Evolutionary conservation across 164 flowering plant genomes (phyloP).

Genomic region (Cinnamomum micranthum): DNA sequence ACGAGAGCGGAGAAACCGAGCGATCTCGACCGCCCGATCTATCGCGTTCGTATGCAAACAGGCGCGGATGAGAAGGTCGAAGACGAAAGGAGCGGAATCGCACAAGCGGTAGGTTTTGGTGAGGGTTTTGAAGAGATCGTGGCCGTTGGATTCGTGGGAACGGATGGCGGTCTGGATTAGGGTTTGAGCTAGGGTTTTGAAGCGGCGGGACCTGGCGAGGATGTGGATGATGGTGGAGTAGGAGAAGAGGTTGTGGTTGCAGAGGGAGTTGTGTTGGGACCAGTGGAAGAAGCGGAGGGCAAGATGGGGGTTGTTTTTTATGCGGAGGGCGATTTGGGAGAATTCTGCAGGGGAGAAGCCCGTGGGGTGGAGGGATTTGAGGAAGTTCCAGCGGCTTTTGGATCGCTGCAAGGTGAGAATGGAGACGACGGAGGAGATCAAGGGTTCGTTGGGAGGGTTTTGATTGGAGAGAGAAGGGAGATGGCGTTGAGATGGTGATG

Average conservation of each 20-base stretch:
- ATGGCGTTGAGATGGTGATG: neutral
- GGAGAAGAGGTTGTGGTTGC: conserved; percentile 51
- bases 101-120: conserved; percentile 55
- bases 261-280: conserved; percentile 45
- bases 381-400: conserved; percentile 64
- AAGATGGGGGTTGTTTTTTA: conserved; percentile 68
- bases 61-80: conserved; percentile 62
- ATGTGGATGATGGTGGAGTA: conserved; percentile 69
- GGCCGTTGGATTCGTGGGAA: conserved; percentile 14
- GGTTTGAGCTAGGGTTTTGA: conserved; percentile 33
- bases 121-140: conserved; percentile 46
- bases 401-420: conserved; percentile 53
- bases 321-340: conserved; percentile 50
- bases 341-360: conserved; percentile 53
- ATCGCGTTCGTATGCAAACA: conserved; percentile 46
- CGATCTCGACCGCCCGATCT: conserved; percentile 45
- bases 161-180: conserved; percentile 47
- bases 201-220: conserved; percentile 57
- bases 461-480: neutral
- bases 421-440: conserved; percentile 35
- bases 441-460: conserved; percentile 10
- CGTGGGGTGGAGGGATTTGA: conserved; percentile 41
- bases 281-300: conserved; percentile 72
- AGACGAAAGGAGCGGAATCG: conserved; percentile 87
- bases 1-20: conserved; percentile 44